These are phyloP conservation scores for Xylaria acuta DNA, from an alignment of 495 filamentous ascomycete species.

Conservation along the genomic window DNA sequence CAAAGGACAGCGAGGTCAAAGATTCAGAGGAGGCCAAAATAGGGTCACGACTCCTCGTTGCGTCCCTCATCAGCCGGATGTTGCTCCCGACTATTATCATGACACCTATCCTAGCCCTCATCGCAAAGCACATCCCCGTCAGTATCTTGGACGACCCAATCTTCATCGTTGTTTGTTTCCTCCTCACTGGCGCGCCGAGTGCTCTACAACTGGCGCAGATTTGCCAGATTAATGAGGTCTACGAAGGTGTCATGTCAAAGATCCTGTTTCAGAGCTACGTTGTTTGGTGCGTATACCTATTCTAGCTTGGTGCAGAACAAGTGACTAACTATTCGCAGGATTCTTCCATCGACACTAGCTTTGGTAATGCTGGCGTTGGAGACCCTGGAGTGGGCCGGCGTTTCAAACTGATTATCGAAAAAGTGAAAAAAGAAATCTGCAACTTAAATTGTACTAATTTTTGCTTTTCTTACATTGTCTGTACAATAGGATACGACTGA, in stretches of 20 bases:
- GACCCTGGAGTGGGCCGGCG: constrained; percentile 84
- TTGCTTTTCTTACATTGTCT: constrained; percentile 1
- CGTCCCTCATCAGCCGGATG: constrained; percentile 88
- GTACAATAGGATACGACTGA: constrained; percentile 12
- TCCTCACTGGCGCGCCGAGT: constrained; percentile 92
- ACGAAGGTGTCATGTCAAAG: constrained; percentile 89
- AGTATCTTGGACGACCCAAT: constrained; percentile 98
- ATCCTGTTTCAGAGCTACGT: constrained; percentile 98
- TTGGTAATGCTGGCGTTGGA: constrained; percentile 92
- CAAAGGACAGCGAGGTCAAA: constrained; percentile 62
- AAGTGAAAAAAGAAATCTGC: background rate
- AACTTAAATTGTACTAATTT: background rate
- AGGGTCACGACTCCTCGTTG: constrained; percentile 80
- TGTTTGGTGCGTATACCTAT: constrained; percentile 70
- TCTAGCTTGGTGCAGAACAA: constrained; percentile 4
- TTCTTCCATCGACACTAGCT: constrained; percentile 88
- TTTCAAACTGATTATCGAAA: background rate
- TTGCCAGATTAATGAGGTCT: constrained; percentile 97
- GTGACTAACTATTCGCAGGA: constrained; percentile 61
- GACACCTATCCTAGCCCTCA: constrained; percentile 88
- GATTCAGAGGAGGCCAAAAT: constrained; percentile 70
- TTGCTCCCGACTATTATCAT: constrained; percentile 89
- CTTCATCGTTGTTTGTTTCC: constrained; percentile 95
- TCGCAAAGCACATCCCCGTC: constrained; percentile 89
- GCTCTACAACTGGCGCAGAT: constrained; percentile 96